phyloP scores from a whole-genome alignment of 2,329 filamentous ascomycete genomes.

The Xylaria sp. region DNA sequence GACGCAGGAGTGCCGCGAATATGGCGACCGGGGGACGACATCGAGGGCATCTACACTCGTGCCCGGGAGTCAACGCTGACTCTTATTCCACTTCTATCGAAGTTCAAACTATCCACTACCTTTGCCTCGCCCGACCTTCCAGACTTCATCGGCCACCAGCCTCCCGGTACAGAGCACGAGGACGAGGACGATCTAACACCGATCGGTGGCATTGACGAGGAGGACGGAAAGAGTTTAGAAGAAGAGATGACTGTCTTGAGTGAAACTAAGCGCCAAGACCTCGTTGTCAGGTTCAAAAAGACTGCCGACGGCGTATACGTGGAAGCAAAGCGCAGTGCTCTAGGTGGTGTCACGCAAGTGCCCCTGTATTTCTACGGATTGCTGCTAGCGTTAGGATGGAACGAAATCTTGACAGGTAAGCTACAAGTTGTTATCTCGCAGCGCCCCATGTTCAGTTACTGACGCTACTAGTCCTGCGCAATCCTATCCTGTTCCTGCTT shows the following conservation, averaged over 20 bases:
- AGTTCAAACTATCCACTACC: conserved; percentile 77
- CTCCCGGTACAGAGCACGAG: conserved; percentile 71
- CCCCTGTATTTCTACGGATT: conserved; percentile 93
- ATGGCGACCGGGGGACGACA: conserved; percentile 96
- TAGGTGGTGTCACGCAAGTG: conserved; percentile 91
- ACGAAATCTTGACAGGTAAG: conserved; percentile 93
- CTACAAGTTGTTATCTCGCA: conserved; percentile 10
- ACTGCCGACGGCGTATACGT: conserved; percentile 97
- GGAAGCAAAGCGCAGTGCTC: conserved; percentile 94
- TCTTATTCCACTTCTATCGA: conserved; percentile 84
- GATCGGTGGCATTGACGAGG: conserved; percentile 92
- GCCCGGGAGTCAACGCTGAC: conserved; percentile 90
- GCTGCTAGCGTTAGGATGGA: conserved; percentile 93
- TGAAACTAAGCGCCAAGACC: conserved; percentile 86
- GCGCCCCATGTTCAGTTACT: conserved; percentile 18
- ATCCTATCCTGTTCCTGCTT: conserved; percentile 90
- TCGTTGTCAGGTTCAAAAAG: conserved; percentile 96
- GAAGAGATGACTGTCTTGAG: conserved; percentile 96
- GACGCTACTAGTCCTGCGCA: conserved; percentile 73
- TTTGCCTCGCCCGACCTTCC: conserved; percentile 79
- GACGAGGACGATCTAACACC: conserved; percentile 89
- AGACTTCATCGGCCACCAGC: conserved; percentile 79
- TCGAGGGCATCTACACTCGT: conserved; percentile 91
- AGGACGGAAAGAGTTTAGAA: conserved; percentile 90
- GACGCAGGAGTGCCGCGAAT: conserved; percentile 92